phyloP scores from a whole-genome alignment of 2,329 filamentous ascomycete genomes.

The Colletotrichum limetticola region DNA sequence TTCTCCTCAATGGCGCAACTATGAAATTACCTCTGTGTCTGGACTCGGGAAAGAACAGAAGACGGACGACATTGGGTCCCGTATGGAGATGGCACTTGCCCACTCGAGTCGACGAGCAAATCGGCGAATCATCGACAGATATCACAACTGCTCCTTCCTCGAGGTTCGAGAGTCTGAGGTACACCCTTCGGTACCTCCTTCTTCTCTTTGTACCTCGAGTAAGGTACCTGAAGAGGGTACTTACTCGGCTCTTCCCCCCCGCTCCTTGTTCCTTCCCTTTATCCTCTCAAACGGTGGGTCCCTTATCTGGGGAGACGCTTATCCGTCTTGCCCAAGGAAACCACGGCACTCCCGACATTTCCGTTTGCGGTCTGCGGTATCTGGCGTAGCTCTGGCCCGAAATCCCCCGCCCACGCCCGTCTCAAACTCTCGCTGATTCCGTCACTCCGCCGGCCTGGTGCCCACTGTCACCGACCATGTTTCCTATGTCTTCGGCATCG shows the following conservation, averaged over 20 bases:
- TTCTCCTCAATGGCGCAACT: neutral
- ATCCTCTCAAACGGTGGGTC: neutral
- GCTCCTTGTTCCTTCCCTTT: neutral
- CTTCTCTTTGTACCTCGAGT: neutral
- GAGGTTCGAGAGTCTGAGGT: neutral
- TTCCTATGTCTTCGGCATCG: neutral
- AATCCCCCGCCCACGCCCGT: slow-evolving; percentile 1
- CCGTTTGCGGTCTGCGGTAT: slow-evolving; percentile 9
- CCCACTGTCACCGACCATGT: neutral
- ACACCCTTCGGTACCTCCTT: neutral
- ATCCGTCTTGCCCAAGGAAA: slow-evolving; percentile 2
- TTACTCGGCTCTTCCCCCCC: neutral
- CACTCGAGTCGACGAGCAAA: slow-evolving; percentile 10
- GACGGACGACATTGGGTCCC: slow-evolving; percentile 2
- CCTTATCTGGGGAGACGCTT: neutral
- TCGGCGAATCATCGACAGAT: slow-evolving; percentile 28
- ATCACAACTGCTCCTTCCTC: neutral
- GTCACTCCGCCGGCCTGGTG: neutral
- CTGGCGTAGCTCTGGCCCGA: slow-evolving; percentile 11
- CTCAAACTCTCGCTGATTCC: neutral
- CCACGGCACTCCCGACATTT: slow-evolving; percentile 22
- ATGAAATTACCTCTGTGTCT: neutral
- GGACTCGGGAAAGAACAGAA: neutral
- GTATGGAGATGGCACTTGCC: slow-evolving; percentile 2
- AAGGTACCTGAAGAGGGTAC: neutral